Conservation (phyloP, 768 basidiomycete genomes). For the Lactarius sanguifluus region DNA sequence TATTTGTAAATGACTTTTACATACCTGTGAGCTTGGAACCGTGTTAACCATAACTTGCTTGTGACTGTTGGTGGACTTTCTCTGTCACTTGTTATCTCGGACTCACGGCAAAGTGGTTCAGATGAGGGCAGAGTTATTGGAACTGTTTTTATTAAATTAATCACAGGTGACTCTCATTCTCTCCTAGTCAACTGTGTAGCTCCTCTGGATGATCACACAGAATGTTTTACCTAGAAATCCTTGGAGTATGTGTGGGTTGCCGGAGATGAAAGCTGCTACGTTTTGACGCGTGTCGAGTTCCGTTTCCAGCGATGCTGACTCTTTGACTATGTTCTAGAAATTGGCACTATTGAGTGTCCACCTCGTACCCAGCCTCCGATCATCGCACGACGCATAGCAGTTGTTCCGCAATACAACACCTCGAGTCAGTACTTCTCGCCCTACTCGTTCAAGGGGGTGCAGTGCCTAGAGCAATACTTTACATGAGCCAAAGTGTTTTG, state of each 20-base stretch:
- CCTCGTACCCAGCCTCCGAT: not conserved
- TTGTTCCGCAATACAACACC: not conserved
- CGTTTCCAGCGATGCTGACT: not conserved
- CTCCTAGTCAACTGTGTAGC: too few relatives aligned
- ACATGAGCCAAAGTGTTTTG: not conserved
- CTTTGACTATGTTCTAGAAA: not conserved
- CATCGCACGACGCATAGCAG: not conserved
- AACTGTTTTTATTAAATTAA: too few relatives aligned
- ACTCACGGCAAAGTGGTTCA: too few relatives aligned
- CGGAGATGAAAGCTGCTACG: constrained; percentile 25
- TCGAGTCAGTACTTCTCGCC: not conserved
- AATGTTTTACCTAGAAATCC: not conserved
- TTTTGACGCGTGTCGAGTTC: constrained; percentile 17
- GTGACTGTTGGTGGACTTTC: not conserved
- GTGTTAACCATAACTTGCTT: not conserved
- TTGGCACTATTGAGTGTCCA: not conserved
- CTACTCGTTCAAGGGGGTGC: constrained; percentile 6
- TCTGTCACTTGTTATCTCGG: too few relatives aligned
- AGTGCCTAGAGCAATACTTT: not conserved
- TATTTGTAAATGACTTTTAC: not conserved
- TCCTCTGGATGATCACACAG: too few relatives aligned
- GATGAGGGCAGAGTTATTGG: too few relatives aligned
- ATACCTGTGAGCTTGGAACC: not conserved
- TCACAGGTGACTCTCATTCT: too few relatives aligned
- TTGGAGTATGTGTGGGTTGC: constrained; percentile 19